Base-by-base conservation (phyloP, 1,284 basidiomycete species). In the Rhodotorula sp. region DNA sequence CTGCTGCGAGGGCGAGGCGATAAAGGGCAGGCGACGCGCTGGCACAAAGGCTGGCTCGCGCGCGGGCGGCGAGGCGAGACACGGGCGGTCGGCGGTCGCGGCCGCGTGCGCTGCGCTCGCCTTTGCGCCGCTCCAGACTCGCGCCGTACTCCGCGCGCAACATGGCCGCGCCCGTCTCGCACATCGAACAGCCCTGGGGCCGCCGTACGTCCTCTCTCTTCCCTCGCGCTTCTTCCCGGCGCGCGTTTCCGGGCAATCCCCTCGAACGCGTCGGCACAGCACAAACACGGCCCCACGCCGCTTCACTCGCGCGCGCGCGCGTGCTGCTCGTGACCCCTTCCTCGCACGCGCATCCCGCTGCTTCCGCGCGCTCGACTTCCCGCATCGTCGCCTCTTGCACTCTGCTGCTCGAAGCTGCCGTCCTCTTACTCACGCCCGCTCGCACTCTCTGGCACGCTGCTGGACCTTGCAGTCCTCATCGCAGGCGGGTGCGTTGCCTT, bases 401-500 rank as follows among this genome's bases (percentile, higher is more conserved):
- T 27, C 27, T n/a, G 13, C 44, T 25, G 57, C 44, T 59, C 19
- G 17, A 13, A 9, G 14, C 54, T 44, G 2, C 17, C 3, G 3
- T 44, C 44, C n/a, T 27, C 7, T 48, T 7, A 34, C 48, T 49
- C 13, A 50, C 48, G 12, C 45, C 48, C 7, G 12, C 13, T 58
- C 21, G 8, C 21, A 42, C 58, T 27, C 19, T 23, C 9, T 48
- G 19, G 7, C 19, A 12, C 41, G 21, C 44, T 61, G 8, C 58
- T 19, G 34, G 45, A 14, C 45, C 16, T 12, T 7, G 1, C 67
- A 75, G 74, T 75, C 42, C 57, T 75, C 14, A 67, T 75, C 27
- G 72, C 74, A 16, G 74, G 74, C 49, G 74, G 74, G 74, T 76
- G 42, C 61, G 70, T 55, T 34, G 12, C 34, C 34, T 63, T 45